Base-by-base conservation (phyloP, 257 asterid genomes). In the Salvia hispanica region DNA sequence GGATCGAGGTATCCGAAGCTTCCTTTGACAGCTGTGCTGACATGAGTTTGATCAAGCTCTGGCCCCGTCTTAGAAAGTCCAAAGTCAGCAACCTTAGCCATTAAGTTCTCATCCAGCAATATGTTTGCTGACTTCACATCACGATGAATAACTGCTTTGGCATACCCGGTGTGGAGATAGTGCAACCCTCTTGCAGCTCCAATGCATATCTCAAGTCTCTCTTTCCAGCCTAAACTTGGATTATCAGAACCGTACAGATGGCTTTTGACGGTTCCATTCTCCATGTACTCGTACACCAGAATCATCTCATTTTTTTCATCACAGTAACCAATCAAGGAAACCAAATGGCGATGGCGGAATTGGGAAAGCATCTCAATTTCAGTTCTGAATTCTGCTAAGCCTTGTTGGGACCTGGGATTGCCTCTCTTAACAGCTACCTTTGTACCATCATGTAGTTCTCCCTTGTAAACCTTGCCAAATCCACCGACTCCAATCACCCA, bases 31-130 rank as follows among this genome's bases (percentile, higher is more conserved):
- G 91, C 85, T 3, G 91, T 85, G 40, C 91, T 83, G 31, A 83
- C 86, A 21, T 79, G 87, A 43, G 87, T 82, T 48, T 82, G 83
- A 44, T 83, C 89, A 6, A 83, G 37, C 66, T 78, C 84, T 0
- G 86, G 86, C 36, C 89, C 88, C 0, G 85, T 76, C 70, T 84
- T 84, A 2, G 90, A 84, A n/a, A 84, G 90, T 15, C 90, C 90
- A 1, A 85, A 85, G 70, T 85, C 86, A 6, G 88, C 80, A 18
- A 85, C 85, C 74, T 85, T 85, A 1, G 86, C 86, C 83, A 80
- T 73, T 10, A 83, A 42, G 71, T 74, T 83, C 82, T 82, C 86
- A 7, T 85, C 91, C 0, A 85, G 83, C 62, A 85, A 72, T 74
- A 85, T 83, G 78, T 85, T 85, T 6, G 91, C 84, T 0, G 88